Conservation (phyloP, 177 flowering plant species). For the Vitis hybrid region DNA sequence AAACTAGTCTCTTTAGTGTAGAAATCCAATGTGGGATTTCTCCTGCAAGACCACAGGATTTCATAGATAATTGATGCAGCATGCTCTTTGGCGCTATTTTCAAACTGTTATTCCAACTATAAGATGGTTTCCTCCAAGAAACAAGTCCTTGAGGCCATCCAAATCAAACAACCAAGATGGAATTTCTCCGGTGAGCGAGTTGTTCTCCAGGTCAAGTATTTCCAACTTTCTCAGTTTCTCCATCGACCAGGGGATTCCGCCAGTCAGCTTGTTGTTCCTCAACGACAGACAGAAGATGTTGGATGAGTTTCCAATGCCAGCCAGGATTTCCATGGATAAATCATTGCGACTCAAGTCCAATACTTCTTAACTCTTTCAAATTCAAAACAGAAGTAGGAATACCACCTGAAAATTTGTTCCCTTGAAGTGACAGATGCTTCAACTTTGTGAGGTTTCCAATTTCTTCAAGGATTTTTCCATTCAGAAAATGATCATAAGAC, state of each 20-base stretch:
- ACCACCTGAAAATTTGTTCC: constrained; percentile 34
- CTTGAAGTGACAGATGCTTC: constrained; percentile 26
- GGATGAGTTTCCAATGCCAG: constrained; percentile 34
- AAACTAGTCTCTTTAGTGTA: constrained; percentile 31
- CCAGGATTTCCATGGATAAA: constrained; percentile 36
- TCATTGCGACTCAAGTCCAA: constrained; percentile 42
- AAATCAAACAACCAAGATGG: constrained; percentile 47
- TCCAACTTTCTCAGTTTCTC: constrained; percentile 29
- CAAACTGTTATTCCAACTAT: constrained; percentile 40
- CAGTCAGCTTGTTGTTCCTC: constrained; percentile 38
- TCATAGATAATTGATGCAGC: constrained; percentile 34
- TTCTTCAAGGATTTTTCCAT: constrained; percentile 29
- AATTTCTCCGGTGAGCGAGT: constrained; percentile 42
- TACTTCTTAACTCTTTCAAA: constrained; percentile 19
- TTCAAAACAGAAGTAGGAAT: constrained; percentile 32
- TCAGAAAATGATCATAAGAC: constrained; percentile 22
- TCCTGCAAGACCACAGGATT: constrained; percentile 43
- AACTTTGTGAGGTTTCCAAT: constrained; percentile 37
- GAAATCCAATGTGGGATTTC: constrained; percentile 51
- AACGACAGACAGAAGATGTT: constrained; percentile 35
- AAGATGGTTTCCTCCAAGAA: constrained; percentile 47
- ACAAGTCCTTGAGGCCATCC: constrained; percentile 22
- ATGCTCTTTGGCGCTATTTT: constrained; percentile 32
- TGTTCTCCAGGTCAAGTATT: constrained; percentile 35
- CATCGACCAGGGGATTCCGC: constrained; percentile 43